Evolutionary conservation across 2,329 filamentous ascomycete genomes (phyloP), one percentile per base, ranked within the genome.

Genomic region (Penicillium concentricum): DNA sequence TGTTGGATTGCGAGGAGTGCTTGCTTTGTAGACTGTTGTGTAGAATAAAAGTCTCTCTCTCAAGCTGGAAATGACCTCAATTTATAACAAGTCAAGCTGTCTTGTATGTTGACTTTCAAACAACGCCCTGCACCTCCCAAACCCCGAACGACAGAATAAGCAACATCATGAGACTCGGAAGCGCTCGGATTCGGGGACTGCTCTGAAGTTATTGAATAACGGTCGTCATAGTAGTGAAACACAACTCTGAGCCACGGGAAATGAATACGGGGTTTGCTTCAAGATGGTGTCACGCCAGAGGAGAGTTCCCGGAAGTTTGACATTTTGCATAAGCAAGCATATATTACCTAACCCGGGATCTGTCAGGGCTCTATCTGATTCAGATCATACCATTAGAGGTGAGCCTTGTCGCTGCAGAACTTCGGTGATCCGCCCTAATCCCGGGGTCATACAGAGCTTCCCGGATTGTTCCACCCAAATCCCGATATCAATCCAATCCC

Each of bases 151-250:
- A 41, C 5, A 18, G 15, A 10, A 24, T 8, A 13, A 26, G 16
- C 5, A 37, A 20, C 30, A 50, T 43, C 52, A 50, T 42, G 13
- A 50, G 45, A 43, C 37, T 30, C 52, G 52, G 52, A 51, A 38
- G 24, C 38, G 13, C 32, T 45, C 46, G 53, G 53, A 39, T 24
- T 51, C 43, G 43, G 51, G 35, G 16, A 48, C 4, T 54, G 42
- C 16, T 16, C n/a, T 53, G 26, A 53, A 13, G 24, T 20, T 4
- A n/a, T 12, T 43, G 26, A 20, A 28, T 7, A 28, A 38, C 30
- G n/a, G 10, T n/a, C 4, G 4, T 24, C 13, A 24, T 12, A 16
- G 24, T 4, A 38, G 26, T 37, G 5, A 51, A 24, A 4, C 2
- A 8, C 15, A 22, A 32, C 8, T n/a, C 7, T 38, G 24, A 34